Base-by-base conservation (phyloP, 1,284 basidiomycete genomes). In the Porodaedalea pini region DNA sequence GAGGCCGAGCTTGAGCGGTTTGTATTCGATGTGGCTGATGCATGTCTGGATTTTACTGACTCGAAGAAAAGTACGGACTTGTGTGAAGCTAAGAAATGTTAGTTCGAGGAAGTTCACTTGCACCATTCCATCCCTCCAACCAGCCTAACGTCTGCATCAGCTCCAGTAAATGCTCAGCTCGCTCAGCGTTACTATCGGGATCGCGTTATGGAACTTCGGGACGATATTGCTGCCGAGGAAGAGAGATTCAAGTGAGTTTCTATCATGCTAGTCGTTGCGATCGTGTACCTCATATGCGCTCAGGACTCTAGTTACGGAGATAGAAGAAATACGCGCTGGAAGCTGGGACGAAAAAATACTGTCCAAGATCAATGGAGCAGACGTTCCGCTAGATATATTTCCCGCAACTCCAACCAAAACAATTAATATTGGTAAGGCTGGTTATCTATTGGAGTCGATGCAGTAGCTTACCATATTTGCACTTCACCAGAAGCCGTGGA, bases 321-420 rank as follows among this genome's bases (percentile, higher is more conserved):
- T 92, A 48, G 83, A 88, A 56, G 81, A 85, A 5, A 88, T 94
- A 63, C 83, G 85, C 31, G 74, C 78, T 11, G 91, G 91, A 2
- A 72, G 76, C 61, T 83, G 84, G 80, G 86, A 90, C 64, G 74
- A 77, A 51, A 76, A 73, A 64, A 53, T 58, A 58, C 19, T 7
- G 15, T 23, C 51, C 4, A 41, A 51, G 27, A 7, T 51, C 15
- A 45, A 43, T 34, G 55, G 55, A 21, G 37, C 19, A 19, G 32
- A 41, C 2, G 17, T 51, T 7, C 27, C 48, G 15, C 4, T 51
- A 21, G 45, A 55, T 5, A 25, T 48, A 17, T 27, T 15, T 5
- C 25, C 25, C 13, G 13, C 25, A 8, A 31, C 11, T 29, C 25
- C 45, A 31, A 27, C 25, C 23, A 47, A 47, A 31, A 11, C 45